Conservation (phyloP, 495 filamentous ascomycete genomes). For the Hypoxylon cercidicola region DNA sequence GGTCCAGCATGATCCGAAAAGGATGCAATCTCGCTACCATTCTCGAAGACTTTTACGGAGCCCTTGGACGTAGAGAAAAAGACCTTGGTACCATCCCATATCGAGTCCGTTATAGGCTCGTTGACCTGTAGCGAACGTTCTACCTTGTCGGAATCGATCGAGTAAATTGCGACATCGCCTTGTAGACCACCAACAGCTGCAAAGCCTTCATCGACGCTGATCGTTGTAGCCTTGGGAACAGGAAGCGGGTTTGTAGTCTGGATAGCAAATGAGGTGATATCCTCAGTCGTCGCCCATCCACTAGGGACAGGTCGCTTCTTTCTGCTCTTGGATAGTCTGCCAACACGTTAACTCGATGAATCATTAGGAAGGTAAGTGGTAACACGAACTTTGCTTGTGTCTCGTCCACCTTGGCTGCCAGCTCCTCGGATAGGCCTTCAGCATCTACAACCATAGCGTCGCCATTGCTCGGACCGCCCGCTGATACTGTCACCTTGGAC, state of each 20-base stretch:
- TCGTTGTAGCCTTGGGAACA: conserved; percentile 66
- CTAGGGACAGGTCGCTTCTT: conserved; percentile 88
- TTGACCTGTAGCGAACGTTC: conserved; percentile 71
- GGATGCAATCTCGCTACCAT: conserved; percentile 68
- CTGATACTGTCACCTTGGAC: conserved; percentile 79
- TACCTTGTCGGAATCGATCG: conserved; percentile 74
- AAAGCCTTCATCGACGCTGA: conserved; percentile 77
- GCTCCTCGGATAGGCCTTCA: conserved; percentile 73
- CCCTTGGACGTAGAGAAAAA: conserved; percentile 77
- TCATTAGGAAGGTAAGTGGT: not conserved
- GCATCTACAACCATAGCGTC: conserved; percentile 94
- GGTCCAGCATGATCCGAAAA: conserved; percentile 84
- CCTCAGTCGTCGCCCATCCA: conserved; percentile 82
- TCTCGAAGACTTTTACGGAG: conserved; percentile 79
- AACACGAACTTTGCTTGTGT: conserved; percentile 77
- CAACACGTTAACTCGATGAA: conserved; percentile 15
- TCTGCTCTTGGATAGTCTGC: conserved; percentile 81
- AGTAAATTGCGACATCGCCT: conserved; percentile 82
- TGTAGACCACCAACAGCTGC: conserved; percentile 83
- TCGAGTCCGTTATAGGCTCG: conserved; percentile 78
- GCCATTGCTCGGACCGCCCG: conserved; percentile 65
- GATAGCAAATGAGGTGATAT: conserved; percentile 72
- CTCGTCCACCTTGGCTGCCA: conserved; percentile 79
- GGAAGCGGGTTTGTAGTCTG: conserved; percentile 71
- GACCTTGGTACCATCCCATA: conserved; percentile 81